Base-by-base conservation (phyloP, 2,329 filamentous ascomycete genomes). In the Herpotrichia juniperi region DNA sequence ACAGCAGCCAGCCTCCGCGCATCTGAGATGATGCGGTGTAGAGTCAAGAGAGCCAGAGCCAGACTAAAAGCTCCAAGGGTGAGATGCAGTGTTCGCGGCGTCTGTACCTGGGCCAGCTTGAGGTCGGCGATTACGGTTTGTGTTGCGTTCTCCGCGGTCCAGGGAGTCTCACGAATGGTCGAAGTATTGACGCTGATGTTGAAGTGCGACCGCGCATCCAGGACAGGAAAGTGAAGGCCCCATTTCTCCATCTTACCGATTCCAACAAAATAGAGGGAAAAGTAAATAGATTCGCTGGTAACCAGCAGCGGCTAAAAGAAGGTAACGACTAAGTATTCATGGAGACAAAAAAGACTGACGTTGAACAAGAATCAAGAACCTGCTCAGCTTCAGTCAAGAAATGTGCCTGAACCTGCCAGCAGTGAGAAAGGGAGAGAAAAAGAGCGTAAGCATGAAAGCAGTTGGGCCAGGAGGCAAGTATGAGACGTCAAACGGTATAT, bases 401-500 rank as follows among this genome's bases (percentile, higher is more conserved):
- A 53, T 46, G 53, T 68, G 64, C 64, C 67, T 70, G 64, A 73
- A 71, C 69, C 71, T 72, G 71, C 69, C 71, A 73, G 71, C 68
- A 72, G 68, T 67, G 61, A 67, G 64, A 71, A 63, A 53, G 60
- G 47, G 65, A 64, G 52, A 8, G 58, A 61, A 66, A 71, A 69
- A 66, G 68, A 74, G 63, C 65, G 67, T 71, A 51, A 61, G 65
- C 68, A 71, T 70, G 62, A 68, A 62, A 63, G 66, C 66, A 61
- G 65, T 63, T 63, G 58, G 59, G 65, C 62, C 68, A 67, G 64
- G 68, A 67, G 64, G 62, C 54, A 54, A 55, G 58, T 63, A 68
- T 73, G 70, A 74, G 71, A 74, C 66, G 60, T 62, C 62, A 72
- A 71, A 71, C 60, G 54, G 68, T 73, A 72, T 73, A 71, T 71